Conservation (phyloP, 1,284 basidiomycete genomes). For the Cryptococcus jaspeensis region DNA sequence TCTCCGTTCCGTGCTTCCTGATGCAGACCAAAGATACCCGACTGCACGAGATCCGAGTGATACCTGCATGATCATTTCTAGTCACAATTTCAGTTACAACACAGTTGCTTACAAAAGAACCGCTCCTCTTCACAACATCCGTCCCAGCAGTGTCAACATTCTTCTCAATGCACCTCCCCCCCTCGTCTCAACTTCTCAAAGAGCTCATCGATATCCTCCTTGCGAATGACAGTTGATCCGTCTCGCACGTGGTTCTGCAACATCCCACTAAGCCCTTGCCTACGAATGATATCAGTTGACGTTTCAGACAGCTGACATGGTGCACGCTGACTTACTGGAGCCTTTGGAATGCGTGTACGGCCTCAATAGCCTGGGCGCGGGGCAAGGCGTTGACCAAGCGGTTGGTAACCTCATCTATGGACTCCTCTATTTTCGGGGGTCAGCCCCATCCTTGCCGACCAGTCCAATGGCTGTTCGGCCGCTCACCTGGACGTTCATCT, state of each 20-base stretch:
- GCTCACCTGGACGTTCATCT: slow-evolving; percentile 33
- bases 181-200: slow-evolving; percentile 31
- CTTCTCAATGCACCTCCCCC: not conserved
- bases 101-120: no score
- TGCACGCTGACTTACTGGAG: slow-evolving; percentile 41
- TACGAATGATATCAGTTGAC: slow-evolving; percentile 6
- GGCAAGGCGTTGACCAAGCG: slow-evolving; percentile 40
- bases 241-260: slow-evolving; percentile 27
- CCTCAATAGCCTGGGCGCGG: slow-evolving; percentile 49
- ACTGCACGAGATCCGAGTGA: no score
- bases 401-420: slow-evolving; percentile 43
- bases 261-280: slow-evolving; percentile 41
- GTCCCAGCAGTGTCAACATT: no score
- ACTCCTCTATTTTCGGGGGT: slow-evolving; percentile 30
- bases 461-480: not conserved
- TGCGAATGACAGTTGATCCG: slow-evolving; percentile 32
- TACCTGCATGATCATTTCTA: no score
- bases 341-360: slow-evolving; percentile 43
- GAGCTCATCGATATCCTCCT: slow-evolving; percentile 42
- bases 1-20: not conserved
- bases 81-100: no score
- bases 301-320: not conserved
- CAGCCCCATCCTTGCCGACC: not conserved
- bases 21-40: no score
- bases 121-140: no score